phyloP scores from a whole-genome alignment of 2,329 filamentous ascomycete genomes.

The Cucurbitaria berberidis region DNA sequence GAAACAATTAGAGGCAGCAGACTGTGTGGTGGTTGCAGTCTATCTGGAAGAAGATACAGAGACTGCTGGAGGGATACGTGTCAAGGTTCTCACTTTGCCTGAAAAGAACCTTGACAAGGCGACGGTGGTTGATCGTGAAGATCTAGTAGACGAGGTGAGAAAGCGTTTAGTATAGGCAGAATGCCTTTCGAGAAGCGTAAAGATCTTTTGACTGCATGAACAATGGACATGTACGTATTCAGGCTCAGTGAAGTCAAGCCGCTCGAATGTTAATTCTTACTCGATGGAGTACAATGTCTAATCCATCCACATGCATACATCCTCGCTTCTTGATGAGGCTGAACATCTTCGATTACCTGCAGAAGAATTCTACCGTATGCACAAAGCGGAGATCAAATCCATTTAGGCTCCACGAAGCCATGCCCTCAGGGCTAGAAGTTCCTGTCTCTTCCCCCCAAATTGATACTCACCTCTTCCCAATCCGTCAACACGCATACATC shows the following conservation, averaged over 20 bases:
- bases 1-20: constrained; percentile 85
- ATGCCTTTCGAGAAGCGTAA: not conserved
- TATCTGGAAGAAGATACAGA: constrained; percentile 89
- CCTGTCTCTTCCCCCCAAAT: not conserved
- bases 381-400: no score
- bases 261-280: not conserved
- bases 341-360: constrained; percentile 1
- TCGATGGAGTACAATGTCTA: not conserved
- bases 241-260: not conserved
- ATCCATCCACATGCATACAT: not conserved
- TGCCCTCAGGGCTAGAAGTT: not conserved
- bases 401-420: not conserved
- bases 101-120: constrained; percentile 74
- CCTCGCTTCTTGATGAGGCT: not conserved
- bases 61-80: constrained; percentile 74
- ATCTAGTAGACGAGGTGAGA: constrained; percentile 67
- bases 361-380: not conserved
- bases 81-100: constrained; percentile 80
- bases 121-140: constrained; percentile 67
- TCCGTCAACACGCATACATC: not conserved
- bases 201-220: not conserved
- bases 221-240: not conserved
- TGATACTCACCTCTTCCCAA: not conserved
- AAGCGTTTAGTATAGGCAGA: constrained; percentile 15
- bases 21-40: constrained; percentile 74